These are phyloP conservation scores for Eucalyptus regnans DNA, from an alignment of 345 rosid genomes.

Conservation along the genomic window DNA sequence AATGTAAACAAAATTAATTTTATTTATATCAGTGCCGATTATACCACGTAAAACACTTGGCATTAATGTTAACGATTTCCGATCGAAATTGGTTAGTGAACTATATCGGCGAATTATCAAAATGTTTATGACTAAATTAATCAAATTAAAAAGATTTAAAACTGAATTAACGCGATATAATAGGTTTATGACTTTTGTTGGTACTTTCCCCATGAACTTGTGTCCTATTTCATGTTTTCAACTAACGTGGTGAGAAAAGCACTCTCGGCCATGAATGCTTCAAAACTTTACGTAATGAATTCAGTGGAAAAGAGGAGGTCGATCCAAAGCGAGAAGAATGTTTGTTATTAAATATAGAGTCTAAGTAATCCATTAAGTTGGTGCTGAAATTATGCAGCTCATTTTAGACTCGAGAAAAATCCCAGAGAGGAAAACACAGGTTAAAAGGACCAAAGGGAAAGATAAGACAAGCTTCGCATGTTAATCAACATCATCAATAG, in stretches of 20 bases:
- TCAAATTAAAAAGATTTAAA: too few species aligned
- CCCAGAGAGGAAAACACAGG: not conserved
- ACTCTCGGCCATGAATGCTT: not conserved
- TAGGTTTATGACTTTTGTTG: not conserved
- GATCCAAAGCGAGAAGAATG: not conserved
- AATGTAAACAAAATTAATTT: rapidly evolving
- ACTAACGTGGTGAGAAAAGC: not conserved
- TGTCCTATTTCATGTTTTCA: not conserved
- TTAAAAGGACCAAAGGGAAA: not conserved
- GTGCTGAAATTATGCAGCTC: not conserved
- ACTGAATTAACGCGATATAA: too few species aligned
- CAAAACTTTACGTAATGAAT: not conserved
- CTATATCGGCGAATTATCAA: rapidly evolving
- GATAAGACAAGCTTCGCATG: not conserved
- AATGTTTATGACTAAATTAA: not conserved
- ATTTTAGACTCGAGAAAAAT: not conserved
- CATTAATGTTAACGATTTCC: too few species aligned
- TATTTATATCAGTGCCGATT: rapidly evolving
- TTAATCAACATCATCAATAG: not conserved
- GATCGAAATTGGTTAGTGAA: too few species aligned
- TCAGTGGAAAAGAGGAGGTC: not conserved
- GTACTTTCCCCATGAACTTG: not conserved
- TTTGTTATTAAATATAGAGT: not conserved
- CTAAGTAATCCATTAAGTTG: not conserved
- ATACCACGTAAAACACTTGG: rapidly evolving